These are phyloP conservation scores for Aspergillus awamori DNA, from an alignment of 2,329 filamentous ascomycete genomes.

Conservation along the genomic window DNA sequence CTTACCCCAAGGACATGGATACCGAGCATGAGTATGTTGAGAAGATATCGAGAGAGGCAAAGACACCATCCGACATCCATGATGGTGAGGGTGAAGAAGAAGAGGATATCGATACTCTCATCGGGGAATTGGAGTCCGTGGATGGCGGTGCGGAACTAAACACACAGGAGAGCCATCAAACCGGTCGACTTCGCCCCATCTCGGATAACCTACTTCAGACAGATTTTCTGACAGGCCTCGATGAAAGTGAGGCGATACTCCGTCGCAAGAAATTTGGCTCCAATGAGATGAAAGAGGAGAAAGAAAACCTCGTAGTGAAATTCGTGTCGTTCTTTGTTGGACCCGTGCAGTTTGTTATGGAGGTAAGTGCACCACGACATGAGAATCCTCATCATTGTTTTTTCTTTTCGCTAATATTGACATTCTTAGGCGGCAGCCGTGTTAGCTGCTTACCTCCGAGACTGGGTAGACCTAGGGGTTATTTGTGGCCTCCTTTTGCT, in stretches of 20 bases:
- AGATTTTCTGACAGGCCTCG: conserved; percentile 72
- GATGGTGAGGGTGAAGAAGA: conserved; percentile 7
- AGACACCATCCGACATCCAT: background rate
- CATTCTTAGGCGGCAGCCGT: conserved; percentile 66
- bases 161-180: conserved; percentile 58
- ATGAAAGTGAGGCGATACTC: conserved; percentile 66
- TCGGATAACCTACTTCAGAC: conserved; percentile 79
- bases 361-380: conserved; percentile 57
- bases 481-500: conserved; percentile 81
- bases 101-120: conserved; percentile 80
- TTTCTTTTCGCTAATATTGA: conserved; percentile 7
- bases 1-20: background rate
- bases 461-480: conserved; percentile 93
- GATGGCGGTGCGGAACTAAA: conserved; percentile 51
- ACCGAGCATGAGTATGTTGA: background rate
- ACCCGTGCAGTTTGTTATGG: conserved; percentile 93
- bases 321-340: conserved; percentile 82
- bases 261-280: conserved; percentile 74
- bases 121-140: conserved; percentile 63
- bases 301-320: conserved; percentile 81
- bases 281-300: conserved; percentile 91
- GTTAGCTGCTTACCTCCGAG: conserved; percentile 78
- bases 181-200: conserved; percentile 60
- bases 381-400: background rate
- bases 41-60: background rate